Base-by-base conservation (phyloP, 2,329 filamentous ascomycete species). In the Neofusicoccum parvum region DNA sequence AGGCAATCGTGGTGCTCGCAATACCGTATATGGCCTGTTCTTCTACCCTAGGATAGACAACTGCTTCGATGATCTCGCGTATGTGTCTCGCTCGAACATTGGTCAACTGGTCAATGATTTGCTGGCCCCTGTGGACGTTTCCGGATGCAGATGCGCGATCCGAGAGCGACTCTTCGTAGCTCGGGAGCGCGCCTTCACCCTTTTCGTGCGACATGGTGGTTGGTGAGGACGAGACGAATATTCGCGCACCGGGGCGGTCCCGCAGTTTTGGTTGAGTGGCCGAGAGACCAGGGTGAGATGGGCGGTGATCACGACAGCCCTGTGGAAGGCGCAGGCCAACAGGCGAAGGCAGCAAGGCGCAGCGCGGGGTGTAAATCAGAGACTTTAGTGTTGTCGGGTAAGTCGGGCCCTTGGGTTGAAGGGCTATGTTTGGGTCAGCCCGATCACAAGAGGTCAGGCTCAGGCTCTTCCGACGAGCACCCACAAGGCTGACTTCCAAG, bases 31-130 rank as follows among this genome's bases (percentile, higher is more conserved):
- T 70, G 45, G 77, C 77, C 67, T 79, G 78, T 12, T 74, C 67
- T 63, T 76, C 70, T 54, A 83, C 71, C 17, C 80, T 69, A 1
- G 81, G 80, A 36, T 79, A 75, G 65, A 83, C 76, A 67, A 79
- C 72, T 1, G 68, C 72, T 36, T 74, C 70, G 36, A 82, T 74
- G 15, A 81, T 71, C 37, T 74, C 68, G 27, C 74, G 70, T 62
- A 83, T 77, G 60, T 80, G 78, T 39, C 75, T 72, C 5, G 76
- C 74, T 59, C 80, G 79, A 23, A 77, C 75, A 37, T 75, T 70
- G 11, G 75, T 74, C 14, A 81, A 70, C 41, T 79, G 75, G 66
- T 73, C 70, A 66, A 78, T 70, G 48, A 76, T 73, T 37, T 71
- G 68, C 67, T 77, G 74, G 51, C 71, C 72, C 32, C 71, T 69